Conservation (phyloP, 2,329 filamentous ascomycete species). For the Conoideocrella luteorostrata region DNA sequence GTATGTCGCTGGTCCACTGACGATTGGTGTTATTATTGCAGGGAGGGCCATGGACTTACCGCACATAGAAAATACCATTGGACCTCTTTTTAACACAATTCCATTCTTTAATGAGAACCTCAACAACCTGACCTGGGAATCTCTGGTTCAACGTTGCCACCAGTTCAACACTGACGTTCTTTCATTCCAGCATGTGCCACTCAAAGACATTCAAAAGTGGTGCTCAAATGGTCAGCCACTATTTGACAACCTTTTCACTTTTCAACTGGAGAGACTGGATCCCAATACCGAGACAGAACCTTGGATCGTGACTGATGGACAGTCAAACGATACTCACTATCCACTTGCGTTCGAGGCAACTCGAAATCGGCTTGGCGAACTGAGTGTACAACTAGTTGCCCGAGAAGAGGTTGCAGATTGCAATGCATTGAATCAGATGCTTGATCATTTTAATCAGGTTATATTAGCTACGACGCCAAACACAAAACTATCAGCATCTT, state of each 20-base stretch:
- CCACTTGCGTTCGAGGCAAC: conserved; percentile 72
- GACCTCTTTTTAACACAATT: conserved; percentile 85
- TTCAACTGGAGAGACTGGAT: conserved; percentile 49
- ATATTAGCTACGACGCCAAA: conserved; percentile 10
- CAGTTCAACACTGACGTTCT: conserved; percentile 61
- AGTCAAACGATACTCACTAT: conserved; percentile 53
- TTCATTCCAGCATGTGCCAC: conserved; percentile 64
- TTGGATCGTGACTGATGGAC: conserved; percentile 49
- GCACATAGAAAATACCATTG: conserved; percentile 60
- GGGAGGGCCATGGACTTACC: conserved; percentile 67
- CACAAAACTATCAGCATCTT: conserved; percentile 2
- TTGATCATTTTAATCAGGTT: conserved; percentile 32
- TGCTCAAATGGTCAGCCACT: conserved; percentile 52
- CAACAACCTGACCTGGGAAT: conserved; percentile 46
- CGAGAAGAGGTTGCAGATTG: conserved; percentile 35
- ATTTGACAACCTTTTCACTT: conserved; percentile 80
- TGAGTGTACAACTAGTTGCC: conserved; percentile 55
- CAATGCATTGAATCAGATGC: conserved; percentile 23
- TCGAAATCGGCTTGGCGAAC: conserved; percentile 36
- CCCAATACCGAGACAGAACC: conserved; percentile 25
- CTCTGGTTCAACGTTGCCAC: conserved; percentile 60
- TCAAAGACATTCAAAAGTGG: conserved; percentile 79
- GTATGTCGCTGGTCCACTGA: conserved; percentile 38
- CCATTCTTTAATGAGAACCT: conserved; percentile 55
- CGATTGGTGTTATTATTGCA: conserved; percentile 70